phyloP scores from a whole-genome alignment of 768 basidiomycete genomes.

The Ramaria rubella region DNA sequence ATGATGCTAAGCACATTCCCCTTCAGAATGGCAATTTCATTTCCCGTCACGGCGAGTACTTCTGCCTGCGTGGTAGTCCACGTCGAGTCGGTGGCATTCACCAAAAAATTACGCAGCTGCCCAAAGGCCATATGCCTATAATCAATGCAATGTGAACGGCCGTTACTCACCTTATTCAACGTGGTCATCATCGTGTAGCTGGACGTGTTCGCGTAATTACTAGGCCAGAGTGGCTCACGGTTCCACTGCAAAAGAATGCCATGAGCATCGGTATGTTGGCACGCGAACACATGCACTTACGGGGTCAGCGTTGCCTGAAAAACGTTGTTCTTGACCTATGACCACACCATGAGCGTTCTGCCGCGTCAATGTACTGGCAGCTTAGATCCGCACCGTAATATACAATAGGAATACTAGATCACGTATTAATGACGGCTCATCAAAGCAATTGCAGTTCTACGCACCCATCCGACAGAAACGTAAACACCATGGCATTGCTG shows the following conservation, averaged over 20 bases:
- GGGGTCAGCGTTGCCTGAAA: conserved; percentile 58
- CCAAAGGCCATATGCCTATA: background rate
- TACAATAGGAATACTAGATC: conserved; percentile 58
- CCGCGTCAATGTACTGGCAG: background rate
- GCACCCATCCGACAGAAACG: conserved; percentile 67
- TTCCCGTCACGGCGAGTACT: conserved; percentile 42
- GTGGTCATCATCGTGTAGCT: conserved; percentile 51
- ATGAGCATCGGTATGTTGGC: background rate
- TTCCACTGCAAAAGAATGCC: conserved; percentile 46
- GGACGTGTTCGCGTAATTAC: conserved; percentile 52
- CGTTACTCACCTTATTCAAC: conserved; percentile 46
- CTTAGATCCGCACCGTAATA: conserved; percentile 45
- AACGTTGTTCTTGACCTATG: conserved; percentile 60
- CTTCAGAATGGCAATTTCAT: conserved; percentile 60
- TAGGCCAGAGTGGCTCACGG: conserved; percentile 71
- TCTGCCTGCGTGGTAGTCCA: conserved; percentile 49
- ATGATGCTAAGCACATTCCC: conserved; percentile 54
- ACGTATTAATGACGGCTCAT: background rate
- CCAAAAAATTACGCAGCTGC: conserved; percentile 60
- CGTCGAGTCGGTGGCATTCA: conserved; percentile 31
- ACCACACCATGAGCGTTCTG: background rate
- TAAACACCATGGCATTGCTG: conserved; percentile 70
- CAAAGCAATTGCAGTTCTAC: background rate
- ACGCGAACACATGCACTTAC: conserved; percentile 31
- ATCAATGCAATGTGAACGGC: background rate